A percentile compares a stretch with the other conserved stretches of the same genome.
These are phyloP conservation scores for Ophiostoma sp. DNA, from an alignment of 2,329 filamentous ascomycete genomes.

Conservation along the genomic window DNA sequence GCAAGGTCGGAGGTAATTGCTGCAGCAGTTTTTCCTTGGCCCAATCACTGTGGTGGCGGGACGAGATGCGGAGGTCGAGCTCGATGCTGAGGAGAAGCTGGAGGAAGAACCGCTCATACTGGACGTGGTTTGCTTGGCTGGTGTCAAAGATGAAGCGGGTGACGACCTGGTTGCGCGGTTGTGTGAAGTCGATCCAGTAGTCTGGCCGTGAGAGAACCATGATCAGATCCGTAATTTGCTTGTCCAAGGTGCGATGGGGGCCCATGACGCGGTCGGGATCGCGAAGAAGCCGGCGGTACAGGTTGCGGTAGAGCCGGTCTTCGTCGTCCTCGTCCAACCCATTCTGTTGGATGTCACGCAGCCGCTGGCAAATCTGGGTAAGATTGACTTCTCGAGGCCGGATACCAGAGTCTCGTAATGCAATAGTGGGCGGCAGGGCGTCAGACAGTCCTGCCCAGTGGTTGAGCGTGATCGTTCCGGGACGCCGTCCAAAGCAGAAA, in stretches of 20 bases:
- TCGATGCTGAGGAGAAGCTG: conserved; percentile 71
- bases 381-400: conserved; percentile 58
- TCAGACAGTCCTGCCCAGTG: conserved; percentile 60
- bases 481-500: conserved; percentile 59
- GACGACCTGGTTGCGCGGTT: conserved; percentile 64
- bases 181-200: conserved; percentile 67
- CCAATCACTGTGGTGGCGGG: conserved; percentile 54
- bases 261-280: conserved; percentile 59
- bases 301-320: conserved; percentile 54
- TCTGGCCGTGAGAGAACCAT: conserved; percentile 61
- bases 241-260: conserved; percentile 60
- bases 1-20: conserved; percentile 63
- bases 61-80: conserved; percentile 64
- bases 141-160: conserved; percentile 66
- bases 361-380: conserved; percentile 51
- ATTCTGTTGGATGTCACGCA: conserved; percentile 50
- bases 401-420: conserved; percentile 54
- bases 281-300: conserved; percentile 64
- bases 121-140: conserved; percentile 48
- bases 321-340: conserved; percentile 54
- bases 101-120: conserved; percentile 66
- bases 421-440: conserved; percentile 49
- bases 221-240: conserved; percentile 68
- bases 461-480: conserved; percentile 68
- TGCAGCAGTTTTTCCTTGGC: conserved; percentile 59